Evolutionary conservation across 139 green algal genomes (phyloP).

Genomic region (Coelastrella sp.): DNA sequence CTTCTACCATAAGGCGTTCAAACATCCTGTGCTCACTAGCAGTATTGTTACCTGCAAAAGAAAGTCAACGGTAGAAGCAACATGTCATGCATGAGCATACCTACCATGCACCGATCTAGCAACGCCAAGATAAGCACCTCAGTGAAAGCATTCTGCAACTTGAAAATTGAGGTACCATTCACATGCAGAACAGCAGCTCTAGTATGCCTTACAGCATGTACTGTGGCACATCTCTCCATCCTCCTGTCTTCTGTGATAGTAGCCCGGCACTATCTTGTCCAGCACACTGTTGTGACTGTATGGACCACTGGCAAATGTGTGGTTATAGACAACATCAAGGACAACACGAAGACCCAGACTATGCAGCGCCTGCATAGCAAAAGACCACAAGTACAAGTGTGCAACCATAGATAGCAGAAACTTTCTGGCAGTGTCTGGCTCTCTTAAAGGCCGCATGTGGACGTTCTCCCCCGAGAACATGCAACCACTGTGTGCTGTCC

Average conservation of each 20-base stretch:
- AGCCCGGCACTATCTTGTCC: slow-evolving; percentile 94
- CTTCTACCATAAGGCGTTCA: slow-evolving; percentile 87
- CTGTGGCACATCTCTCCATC: slow-evolving; percentile 46
- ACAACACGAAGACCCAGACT: slow-evolving; percentile 78
- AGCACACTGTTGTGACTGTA: slow-evolving; percentile 53
- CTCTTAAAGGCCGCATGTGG: not conserved
- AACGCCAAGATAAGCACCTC: not conserved
- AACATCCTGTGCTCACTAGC: slow-evolving; percentile 92
- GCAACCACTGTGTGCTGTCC: too few species aligned
- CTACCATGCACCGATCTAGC: not conserved
- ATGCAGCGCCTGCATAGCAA: slow-evolving; percentile 54
- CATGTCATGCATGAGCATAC: not conserved
- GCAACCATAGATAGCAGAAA: too few species aligned
- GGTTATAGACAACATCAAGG: slow-evolving; percentile 96
- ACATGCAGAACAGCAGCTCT: not conserved
- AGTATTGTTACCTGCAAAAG: slow-evolving; percentile 54
- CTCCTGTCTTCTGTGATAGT: slow-evolving; percentile 84
- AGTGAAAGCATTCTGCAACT: too few species aligned
- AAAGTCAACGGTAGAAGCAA: not conserved
- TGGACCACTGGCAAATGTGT: slow-evolving; percentile 76
- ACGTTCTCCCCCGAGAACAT: too few species aligned
- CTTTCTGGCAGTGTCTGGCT: not conserved
- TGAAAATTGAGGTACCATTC: not conserved
- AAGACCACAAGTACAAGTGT: too few species aligned
- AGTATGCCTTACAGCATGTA: slow-evolving; percentile 33